Evolutionary conservation across 441 rosid species (phyloP).

Genomic region (Metrosideros polymorpha): DNA sequence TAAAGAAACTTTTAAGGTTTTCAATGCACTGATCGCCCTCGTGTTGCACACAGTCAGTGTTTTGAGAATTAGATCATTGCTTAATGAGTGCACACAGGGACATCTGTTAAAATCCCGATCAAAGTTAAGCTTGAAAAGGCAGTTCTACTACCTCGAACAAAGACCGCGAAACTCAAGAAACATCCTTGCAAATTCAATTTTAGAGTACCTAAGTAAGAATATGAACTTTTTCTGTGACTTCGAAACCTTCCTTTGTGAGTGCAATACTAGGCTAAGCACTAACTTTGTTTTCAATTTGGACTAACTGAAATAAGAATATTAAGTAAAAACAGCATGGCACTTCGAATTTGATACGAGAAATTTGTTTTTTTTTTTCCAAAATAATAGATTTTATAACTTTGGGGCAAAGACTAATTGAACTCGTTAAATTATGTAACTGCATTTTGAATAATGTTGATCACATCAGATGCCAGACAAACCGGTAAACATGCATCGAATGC

Average conservation of each 20-base stretch:
- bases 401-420: background rate
- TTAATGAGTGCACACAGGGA: fast-evolving
- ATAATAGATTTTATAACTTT: background rate
- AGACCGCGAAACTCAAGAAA: background rate
- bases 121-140: background rate
- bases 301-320: background rate
- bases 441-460: background rate
- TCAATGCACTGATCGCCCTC: fast-evolving
- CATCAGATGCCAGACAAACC: background rate
- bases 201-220: background rate
- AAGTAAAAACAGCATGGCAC: background rate
- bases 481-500: background rate
- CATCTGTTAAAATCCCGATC: background rate
- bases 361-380: background rate
- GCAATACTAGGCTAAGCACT: background rate
- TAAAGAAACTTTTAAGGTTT: background rate
- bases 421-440: background rate
- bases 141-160: fast-evolving
- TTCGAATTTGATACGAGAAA: background rate
- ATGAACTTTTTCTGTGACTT: background rate
- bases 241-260: background rate
- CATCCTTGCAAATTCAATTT: background rate
- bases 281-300: background rate
- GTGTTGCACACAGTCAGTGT: background rate
- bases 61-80: background rate